These are phyloP conservation scores for Leishmania tropica DNA, from an alignment of 208 protist genomes.

Conservation along the genomic window DNA sequence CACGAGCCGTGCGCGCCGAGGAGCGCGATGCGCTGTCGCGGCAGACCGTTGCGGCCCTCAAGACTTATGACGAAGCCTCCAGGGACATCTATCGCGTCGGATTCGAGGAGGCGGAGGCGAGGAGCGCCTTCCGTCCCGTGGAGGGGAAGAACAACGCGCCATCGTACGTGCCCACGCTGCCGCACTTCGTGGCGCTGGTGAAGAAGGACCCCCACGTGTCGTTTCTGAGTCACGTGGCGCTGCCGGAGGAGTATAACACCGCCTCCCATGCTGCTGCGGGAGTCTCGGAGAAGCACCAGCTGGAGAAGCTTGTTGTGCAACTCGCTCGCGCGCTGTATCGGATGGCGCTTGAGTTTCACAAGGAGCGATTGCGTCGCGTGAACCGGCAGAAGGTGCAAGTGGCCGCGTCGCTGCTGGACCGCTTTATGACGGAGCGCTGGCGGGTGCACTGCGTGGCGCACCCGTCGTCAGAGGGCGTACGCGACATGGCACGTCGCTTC, in stretches of 20 bases:
- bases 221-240: conserved; percentile 62
- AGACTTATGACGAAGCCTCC: conserved; percentile 61
- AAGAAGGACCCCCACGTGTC: conserved; percentile 75
- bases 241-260: conserved; percentile 34
- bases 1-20: conserved; percentile 75
- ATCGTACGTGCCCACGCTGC: conserved; percentile 66
- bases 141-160: conserved; percentile 44
- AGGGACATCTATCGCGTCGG: conserved; percentile 68
- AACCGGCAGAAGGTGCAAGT: conserved; percentile 84
- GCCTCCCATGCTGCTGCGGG: not conserved
- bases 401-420: conserved; percentile 72
- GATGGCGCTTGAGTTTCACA: conserved; percentile 74
- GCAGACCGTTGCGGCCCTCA: conserved; percentile 56
- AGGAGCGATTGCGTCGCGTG: conserved; percentile 63
- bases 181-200: conserved; percentile 74
- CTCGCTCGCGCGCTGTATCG: conserved; percentile 60
- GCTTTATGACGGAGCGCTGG: conserved; percentile 54
- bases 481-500: conserved; percentile 49
- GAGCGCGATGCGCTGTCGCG: conserved; percentile 62
- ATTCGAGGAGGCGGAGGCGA: conserved; percentile 50
- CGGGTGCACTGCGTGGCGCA: conserved; percentile 16
- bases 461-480: conserved; percentile 31
- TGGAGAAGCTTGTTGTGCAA: conserved; percentile 62
- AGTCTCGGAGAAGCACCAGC: conserved; percentile 29
- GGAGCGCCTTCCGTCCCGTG: conserved; percentile 29